A percentile compares a stretch with the other conserved stretches of the same genome.
These are phyloP conservation scores for Gyromitra esculenta DNA, from an alignment of 2,329 filamentous ascomycete species.

Conservation along the genomic window DNA sequence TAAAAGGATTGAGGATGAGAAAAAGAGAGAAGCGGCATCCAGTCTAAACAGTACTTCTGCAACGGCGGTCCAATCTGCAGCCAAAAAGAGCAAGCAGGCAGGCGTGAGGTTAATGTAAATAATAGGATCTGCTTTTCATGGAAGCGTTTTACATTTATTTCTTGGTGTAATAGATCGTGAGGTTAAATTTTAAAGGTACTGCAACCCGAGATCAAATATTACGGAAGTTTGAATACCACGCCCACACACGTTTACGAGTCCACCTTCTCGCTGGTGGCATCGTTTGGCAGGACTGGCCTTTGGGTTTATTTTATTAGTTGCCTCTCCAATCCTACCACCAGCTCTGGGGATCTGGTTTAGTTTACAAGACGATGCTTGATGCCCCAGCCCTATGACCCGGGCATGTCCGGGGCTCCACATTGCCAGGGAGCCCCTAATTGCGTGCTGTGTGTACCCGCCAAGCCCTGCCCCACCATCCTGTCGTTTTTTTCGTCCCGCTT, in stretches of 20 bases:
- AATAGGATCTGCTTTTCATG: conserved; percentile 3
- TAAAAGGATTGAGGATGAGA: conserved; percentile 97
- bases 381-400: not conserved
- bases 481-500: conserved; percentile 22
- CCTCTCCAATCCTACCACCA: too few species aligned
- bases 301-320: too few species aligned
- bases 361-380: too few species aligned
- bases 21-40: conserved; percentile 71
- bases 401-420: not conserved
- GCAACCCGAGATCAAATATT: not conserved
- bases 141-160: not conserved
- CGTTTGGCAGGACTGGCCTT: too few species aligned
- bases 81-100: conserved; percentile 57
- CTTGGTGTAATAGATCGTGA: not conserved
- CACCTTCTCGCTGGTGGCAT: not conserved
- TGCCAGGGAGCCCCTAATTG: conserved; percentile 3
- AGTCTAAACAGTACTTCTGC: conserved; percentile 53
- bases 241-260: too few species aligned
- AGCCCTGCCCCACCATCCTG: conserved; percentile 40
- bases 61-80: conserved; percentile 54
- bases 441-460: conserved; percentile 22
- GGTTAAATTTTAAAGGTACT: conserved; percentile 1
- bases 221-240: not conserved
- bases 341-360: too few species aligned
- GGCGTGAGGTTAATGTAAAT: conserved; percentile 57